Base-by-base conservation (phyloP, 495 filamentous ascomycete species). In the Friedmanniomyces simplex region DNA sequence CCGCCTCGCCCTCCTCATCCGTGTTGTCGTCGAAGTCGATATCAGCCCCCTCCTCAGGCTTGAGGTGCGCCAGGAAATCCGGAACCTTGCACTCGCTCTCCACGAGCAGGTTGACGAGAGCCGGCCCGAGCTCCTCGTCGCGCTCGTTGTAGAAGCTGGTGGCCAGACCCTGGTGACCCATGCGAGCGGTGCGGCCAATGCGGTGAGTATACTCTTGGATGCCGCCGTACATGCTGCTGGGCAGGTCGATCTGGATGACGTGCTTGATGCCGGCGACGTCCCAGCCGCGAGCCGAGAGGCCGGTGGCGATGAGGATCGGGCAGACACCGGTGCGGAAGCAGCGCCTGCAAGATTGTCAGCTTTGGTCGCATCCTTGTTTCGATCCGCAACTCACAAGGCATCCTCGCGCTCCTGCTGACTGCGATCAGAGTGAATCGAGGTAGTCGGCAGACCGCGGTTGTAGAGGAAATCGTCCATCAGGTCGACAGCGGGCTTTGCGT, bases 121-220 rank as follows among this genome's bases (percentile, higher is more conserved):
- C 60, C 46, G 63, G 55, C 7, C 25, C 56, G 32, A 66, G 42
- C 6, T 63, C 79, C 48, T 79, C 74, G 58, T 97, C 86, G 0
- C 74, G 68, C 0, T 82, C 78, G 63, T 82, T 88, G 75, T 86
- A 96, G 72, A 98, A 96, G 0, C 91, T 91, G 0, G 87, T 89
- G 0, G 93, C 90, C 14, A 89, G 71, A 18, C 93, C 93, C 47
- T 78, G 77, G 50, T 96, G 87, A 6, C 93, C 93, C 67, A 96
- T 96, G 51, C 93, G 88, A 47, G 87, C 93, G 60, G 93, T 98
- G 55, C 93, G 90, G 49, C 93, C 91, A 69, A 97, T 98, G 37
- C 93, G 87, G 64, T 98, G 93, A 54, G 86, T 79, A 64, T 98
- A 97, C 64, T 97, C 93, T 50, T 87, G 79, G 46, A 97, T 96